Evolutionary conservation across 1,139 yeast species (phyloP).

Genomic region (Suhomyces coccinellae): DNA sequence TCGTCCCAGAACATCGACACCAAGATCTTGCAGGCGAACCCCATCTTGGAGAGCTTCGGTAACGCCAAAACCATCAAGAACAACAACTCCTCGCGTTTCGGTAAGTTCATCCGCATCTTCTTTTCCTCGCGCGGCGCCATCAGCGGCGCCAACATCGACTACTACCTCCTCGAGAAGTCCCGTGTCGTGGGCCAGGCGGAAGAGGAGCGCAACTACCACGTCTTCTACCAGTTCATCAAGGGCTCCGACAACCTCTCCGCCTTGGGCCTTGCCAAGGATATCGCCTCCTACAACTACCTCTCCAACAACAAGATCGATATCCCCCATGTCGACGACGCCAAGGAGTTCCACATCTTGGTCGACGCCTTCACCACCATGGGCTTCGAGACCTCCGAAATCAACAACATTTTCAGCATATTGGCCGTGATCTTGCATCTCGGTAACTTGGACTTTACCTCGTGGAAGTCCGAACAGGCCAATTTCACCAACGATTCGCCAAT

Average conservation of each 20-base stretch:
- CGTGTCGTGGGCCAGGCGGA: slow-evolving; percentile 81
- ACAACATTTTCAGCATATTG: slow-evolving; percentile 62
- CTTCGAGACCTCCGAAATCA: slow-evolving; percentile 54
- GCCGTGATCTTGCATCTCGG: slow-evolving; percentile 86
- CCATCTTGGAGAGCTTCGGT: slow-evolving; percentile 94
- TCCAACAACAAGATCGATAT: slow-evolving; percentile 54
- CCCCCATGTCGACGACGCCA: slow-evolving; percentile 72
- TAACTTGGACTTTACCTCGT: slow-evolving; percentile 71
- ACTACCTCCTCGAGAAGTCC: slow-evolving; percentile 91
- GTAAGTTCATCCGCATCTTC: slow-evolving; percentile 89
- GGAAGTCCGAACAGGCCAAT: slow-evolving; percentile 78
- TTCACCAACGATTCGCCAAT: slow-evolving; percentile 58
- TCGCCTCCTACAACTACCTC: slow-evolving; percentile 58
- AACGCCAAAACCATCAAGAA: slow-evolving; percentile 95
- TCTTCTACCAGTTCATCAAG: slow-evolving; percentile 80
- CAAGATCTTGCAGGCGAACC: slow-evolving; percentile 90
- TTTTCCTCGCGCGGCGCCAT: slow-evolving; percentile 66
- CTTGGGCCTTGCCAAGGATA: slow-evolving; percentile 49
- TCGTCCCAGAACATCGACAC: slow-evolving; percentile 53
- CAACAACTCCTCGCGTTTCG: slow-evolving; percentile 94
- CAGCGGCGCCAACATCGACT: slow-evolving; percentile 88
- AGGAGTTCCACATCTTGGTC: slow-evolving; percentile 60
- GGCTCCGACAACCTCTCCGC: slow-evolving; percentile 60
- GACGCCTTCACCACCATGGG: slow-evolving; percentile 78
- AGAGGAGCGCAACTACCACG: slow-evolving; percentile 86